These are phyloP conservation scores for Vigna trinervia DNA, from an alignment of 306 rosid species.

Conservation along the genomic window DNA sequence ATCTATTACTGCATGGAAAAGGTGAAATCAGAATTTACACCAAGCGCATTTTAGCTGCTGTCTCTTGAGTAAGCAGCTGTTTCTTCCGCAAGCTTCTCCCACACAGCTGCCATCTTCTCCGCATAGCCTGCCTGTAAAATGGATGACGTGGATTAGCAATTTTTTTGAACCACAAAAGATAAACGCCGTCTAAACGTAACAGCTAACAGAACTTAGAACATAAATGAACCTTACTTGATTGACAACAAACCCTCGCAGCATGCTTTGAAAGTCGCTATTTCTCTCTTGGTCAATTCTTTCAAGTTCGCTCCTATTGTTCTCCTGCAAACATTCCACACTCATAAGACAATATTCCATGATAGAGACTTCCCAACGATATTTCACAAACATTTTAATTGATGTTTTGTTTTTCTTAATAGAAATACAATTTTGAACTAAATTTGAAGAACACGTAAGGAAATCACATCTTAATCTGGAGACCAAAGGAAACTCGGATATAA, in stretches of 20 bases:
- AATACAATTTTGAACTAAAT: conserved; percentile 17
- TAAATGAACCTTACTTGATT: conserved; percentile 48
- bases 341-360: conserved; percentile 19
- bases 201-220: conserved; percentile 13
- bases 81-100: conserved; percentile 90
- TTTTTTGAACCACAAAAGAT: conserved; percentile 27
- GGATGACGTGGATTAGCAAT: conserved; percentile 28
- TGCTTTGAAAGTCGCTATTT: conserved; percentile 50
- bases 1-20: conserved; percentile 30
- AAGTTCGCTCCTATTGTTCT: conserved; percentile 54
- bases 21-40: conserved; percentile 55
- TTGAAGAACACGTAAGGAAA: neutral
- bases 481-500: neutral
- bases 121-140: conserved; percentile 78
- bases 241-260: conserved; percentile 55
- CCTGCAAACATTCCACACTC: conserved; percentile 44
- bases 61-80: conserved; percentile 58
- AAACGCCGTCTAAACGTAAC: neutral
- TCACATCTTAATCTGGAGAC: neutral
- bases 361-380: conserved; percentile 4
- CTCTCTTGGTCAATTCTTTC: conserved; percentile 57
- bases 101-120: conserved; percentile 79
- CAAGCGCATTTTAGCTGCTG: conserved; percentile 54
- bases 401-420: neutral
- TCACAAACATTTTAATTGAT: neutral